phyloP scores from a whole-genome alignment of 345 rosid genomes.

The Bruguiera sexangula region DNA sequence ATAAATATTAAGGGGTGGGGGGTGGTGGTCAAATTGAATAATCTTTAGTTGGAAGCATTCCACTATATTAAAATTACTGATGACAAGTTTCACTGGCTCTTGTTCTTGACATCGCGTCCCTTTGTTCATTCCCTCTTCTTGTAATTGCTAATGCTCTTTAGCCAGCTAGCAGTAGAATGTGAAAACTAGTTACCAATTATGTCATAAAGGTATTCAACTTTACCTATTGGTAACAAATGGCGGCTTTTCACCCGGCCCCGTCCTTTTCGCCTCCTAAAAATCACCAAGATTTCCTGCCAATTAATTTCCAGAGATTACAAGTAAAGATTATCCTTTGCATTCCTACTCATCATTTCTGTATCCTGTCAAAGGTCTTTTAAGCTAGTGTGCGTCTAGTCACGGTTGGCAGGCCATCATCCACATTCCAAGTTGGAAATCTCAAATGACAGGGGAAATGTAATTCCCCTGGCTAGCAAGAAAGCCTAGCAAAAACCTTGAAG shows the following conservation, averaged over 20 bases:
- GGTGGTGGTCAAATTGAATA: background rate
- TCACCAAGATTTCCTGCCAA: background rate
- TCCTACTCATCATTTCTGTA: background rate
- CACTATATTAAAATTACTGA: background rate
- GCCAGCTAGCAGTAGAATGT: background rate
- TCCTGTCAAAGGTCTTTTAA: background rate
- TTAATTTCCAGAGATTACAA: background rate
- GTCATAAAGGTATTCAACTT: background rate
- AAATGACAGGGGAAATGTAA: background rate
- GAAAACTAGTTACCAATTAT: background rate
- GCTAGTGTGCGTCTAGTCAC: background rate
- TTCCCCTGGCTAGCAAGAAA: background rate
- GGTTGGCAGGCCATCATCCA: slow-evolving; percentile 3
- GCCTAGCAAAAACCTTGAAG: background rate
- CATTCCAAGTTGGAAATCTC: background rate
- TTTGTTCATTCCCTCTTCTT: background rate
- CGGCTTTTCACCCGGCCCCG: background rate
- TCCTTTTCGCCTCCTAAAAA: background rate
- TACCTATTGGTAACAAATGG: background rate
- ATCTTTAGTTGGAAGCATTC: background rate
- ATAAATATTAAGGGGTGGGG: background rate
- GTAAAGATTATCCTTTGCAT: background rate
- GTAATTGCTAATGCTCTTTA: background rate
- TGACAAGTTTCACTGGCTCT: background rate
- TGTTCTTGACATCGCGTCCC: background rate